Evolutionary conservation across 495 filamentous ascomycete genomes (phyloP).

Genomic region (Aspergillus baeticus): DNA sequence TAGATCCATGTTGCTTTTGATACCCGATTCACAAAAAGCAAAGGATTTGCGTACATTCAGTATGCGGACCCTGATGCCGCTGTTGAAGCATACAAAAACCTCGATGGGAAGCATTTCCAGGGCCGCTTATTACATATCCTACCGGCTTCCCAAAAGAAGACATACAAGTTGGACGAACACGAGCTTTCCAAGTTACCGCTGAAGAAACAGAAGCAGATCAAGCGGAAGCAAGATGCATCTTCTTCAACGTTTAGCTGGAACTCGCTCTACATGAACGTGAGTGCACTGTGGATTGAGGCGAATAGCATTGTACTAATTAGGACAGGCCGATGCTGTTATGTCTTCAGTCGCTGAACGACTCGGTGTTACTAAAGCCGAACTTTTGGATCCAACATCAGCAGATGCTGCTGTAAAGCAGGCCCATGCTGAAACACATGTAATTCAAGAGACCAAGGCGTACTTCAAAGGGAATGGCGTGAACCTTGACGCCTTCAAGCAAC

Average conservation of each 20-base stretch:
- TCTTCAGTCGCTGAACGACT: constrained; percentile 83
- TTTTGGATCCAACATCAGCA: constrained; percentile 90
- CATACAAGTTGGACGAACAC: constrained; percentile 80
- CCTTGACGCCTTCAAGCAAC: constrained; percentile 82
- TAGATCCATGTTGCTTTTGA: constrained; percentile 83
- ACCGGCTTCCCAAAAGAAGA: constrained; percentile 74
- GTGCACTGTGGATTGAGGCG: constrained; percentile 16
- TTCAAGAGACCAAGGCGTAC: constrained; percentile 93
- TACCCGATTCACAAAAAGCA: constrained; percentile 59
- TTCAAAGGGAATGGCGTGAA: constrained; percentile 86
- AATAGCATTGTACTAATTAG: constrained; percentile 23
- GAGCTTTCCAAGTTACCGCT: constrained; percentile 83
- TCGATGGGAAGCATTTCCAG: constrained; percentile 84
- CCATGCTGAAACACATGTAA: constrained; percentile 91
- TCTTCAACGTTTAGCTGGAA: constrained; percentile 91
- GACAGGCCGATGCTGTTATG: constrained; percentile 81
- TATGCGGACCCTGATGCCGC: constrained; percentile 69
- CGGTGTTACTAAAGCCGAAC: constrained; percentile 81
- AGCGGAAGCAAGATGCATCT: constrained; percentile 73
- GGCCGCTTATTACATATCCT: constrained; percentile 89
- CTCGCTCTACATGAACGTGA: constrained; percentile 92
- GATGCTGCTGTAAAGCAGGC: constrained; percentile 95
- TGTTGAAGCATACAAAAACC: constrained; percentile 66
- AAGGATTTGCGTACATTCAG: constrained; percentile 88
- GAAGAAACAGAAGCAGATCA: constrained; percentile 90